Evolutionary conservation across 75 land plant species (phyloP).

Genomic region (Gnetum montanum): DNA sequence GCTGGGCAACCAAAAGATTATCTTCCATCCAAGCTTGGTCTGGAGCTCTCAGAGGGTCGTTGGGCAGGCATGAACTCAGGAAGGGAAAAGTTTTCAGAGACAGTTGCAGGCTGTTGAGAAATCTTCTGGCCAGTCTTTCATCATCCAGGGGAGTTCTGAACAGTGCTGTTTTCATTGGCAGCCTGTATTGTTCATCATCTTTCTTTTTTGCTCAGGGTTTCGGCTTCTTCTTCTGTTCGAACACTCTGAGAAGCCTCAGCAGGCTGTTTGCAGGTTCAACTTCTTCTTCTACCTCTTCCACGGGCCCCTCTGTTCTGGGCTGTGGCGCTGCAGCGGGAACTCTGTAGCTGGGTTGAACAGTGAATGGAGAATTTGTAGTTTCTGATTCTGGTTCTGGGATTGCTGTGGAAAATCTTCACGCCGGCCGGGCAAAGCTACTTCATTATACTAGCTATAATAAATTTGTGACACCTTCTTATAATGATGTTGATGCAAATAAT

Average conservation of each 20-base stretch:
- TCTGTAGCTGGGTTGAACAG: too few relatives aligned
- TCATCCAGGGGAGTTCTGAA: constrained; percentile 79
- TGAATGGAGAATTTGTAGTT: too few relatives aligned
- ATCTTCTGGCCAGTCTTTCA: constrained; percentile 47
- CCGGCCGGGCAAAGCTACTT: too few relatives aligned
- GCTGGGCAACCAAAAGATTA: constrained; percentile 74
- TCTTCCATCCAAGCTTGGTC: constrained; percentile 85
- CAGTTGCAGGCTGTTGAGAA: constrained; percentile 73
- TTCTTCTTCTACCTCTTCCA: too few relatives aligned
- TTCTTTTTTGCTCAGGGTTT: constrained; percentile 5
- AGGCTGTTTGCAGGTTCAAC: too few relatives aligned
- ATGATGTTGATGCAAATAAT: too few relatives aligned
- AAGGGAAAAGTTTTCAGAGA: constrained; percentile 62
- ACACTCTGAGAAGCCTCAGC: constrained; percentile 50
- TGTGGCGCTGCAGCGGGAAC: too few relatives aligned
- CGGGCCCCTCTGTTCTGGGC: too few relatives aligned
- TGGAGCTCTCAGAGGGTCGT: constrained; percentile 36
- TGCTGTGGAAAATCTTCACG: too few relatives aligned
- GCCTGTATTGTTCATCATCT: constrained; percentile 26
- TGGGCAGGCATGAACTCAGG: constrained; percentile 80
- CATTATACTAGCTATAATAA: too few relatives aligned
- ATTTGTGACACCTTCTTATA: too few relatives aligned
- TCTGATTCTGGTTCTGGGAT: too few relatives aligned
- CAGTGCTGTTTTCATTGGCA: constrained; percentile 42
- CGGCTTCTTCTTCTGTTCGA: constrained; percentile 30